Evolutionary conservation across 805 yeast genomes (phyloP), one percentile per base, ranked within the genome.

Genomic region (Sungouiozyma intestinalis): DNA sequence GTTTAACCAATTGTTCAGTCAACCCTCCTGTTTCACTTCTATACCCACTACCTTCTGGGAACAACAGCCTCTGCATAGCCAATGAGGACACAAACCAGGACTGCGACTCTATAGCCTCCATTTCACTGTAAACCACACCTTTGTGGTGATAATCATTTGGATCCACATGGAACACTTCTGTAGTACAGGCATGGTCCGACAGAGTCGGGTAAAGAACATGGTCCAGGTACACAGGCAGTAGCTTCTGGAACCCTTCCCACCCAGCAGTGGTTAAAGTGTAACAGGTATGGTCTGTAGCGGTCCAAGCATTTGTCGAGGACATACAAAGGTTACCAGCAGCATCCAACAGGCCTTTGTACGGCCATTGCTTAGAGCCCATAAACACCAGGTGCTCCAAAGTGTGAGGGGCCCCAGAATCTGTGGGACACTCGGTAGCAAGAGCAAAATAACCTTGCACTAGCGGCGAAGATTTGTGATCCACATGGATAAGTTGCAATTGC

Each of bases 101-200:
- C 48, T 81, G 84, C 52, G 76, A 76, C 60, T 87, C 95, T 43
- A 83, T 79, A 20, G 87, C 97, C 56, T 85, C 96, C 97, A 92
- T 92, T 64, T 92, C 98, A 41, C 94, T 81, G 58, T 83, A 92
- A 3, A 92, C 97, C 24, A 92, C 98, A 52, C 98, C 98, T 58
- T 86, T 86, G 52, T 92, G 98, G 49, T 81, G 77, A 19, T 59
- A 44, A 27, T 84, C 95, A 7, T 76, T 72, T 2, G 94, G 95
- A 59, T 92, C 97, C 37, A 92, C 75, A 59, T 92, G 97, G 59
- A 85, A 85, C 7, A 92, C 97, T 59, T 92, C 98, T 1, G 98
- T 92, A 41, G 81, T 66, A 53, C 95, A 92, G 0, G 95, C 95
- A 40, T 79, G 85, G 55, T 87, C 94, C 1, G 95, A 81, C 40